Evolutionary conservation across 2,329 filamentous ascomycete species (phyloP).

Genomic region (Chaetomiaceae sp.): DNA sequence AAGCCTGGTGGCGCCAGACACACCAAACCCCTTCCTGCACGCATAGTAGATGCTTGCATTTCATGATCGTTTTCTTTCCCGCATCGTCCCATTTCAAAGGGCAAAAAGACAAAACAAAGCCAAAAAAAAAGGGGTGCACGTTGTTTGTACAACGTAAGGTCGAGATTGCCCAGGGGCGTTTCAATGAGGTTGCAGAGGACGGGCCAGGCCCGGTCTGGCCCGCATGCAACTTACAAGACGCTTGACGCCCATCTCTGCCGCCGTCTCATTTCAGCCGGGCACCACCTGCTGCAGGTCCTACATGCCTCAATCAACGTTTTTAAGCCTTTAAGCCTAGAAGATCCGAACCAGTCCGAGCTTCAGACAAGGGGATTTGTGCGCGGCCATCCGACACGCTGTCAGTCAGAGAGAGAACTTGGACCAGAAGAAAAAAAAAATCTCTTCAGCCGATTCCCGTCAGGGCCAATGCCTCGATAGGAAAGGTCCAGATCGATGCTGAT

Average conservation of each 20-base stretch:
- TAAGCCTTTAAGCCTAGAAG: neutral
- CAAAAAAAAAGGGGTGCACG: neutral
- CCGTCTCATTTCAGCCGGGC: conserved; percentile 14
- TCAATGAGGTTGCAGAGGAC: conserved; percentile 14
- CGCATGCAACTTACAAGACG: neutral
- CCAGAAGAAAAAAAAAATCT: neutral
- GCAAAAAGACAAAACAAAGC: no score
- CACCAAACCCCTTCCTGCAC: no score
- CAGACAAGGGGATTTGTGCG: neutral
- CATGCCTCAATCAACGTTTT: conserved; percentile 3
- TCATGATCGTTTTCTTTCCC: no score
- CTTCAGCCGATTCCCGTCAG: neutral
- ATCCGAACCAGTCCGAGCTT: neutral
- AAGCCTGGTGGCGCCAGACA: neutral
- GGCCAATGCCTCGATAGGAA: neutral
- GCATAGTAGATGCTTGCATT: no score
- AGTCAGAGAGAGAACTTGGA: neutral
- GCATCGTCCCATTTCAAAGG: no score
- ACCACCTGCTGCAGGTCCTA: conserved; percentile 7
- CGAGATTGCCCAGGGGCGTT: conserved; percentile 18
- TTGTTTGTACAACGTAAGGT: conserved; percentile 4
- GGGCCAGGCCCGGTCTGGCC: conserved; percentile 2
- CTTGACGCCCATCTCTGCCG: conserved; percentile 9
- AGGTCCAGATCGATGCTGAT: conserved; percentile 1
- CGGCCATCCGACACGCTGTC: neutral